Evolutionary conservation across 2,329 filamentous ascomycete genomes (phyloP).

Genomic region (Blumeria graminis): DNA sequence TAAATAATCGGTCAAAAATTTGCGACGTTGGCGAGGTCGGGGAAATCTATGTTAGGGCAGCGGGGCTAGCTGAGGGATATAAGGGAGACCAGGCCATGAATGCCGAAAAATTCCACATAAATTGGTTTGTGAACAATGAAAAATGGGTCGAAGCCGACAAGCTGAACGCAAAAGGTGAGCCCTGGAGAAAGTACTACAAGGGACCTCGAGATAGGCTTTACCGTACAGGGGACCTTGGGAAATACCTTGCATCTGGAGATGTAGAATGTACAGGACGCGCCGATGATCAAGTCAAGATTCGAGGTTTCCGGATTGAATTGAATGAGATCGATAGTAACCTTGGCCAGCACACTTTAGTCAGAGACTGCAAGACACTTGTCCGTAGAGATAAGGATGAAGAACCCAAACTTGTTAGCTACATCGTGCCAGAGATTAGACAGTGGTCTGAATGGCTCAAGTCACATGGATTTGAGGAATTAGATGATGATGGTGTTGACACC

Average conservation of each 20-base stretch:
- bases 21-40: conserved; percentile 65
- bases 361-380: conserved; percentile 69
- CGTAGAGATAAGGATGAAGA: conserved; percentile 69
- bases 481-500: conserved; percentile 15
- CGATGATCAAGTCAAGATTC: conserved; percentile 85
- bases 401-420: conserved; percentile 65
- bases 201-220: conserved; percentile 74
- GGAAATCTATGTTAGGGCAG: conserved; percentile 63
- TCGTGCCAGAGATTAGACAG: conserved; percentile 56
- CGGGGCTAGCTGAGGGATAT: conserved; percentile 65
- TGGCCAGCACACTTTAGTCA: conserved; percentile 46
- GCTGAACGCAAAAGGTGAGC: conserved; percentile 40
- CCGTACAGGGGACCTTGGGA: conserved; percentile 64
- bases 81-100: conserved; percentile 16
- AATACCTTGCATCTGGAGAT: conserved; percentile 41
- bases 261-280: conserved; percentile 58
- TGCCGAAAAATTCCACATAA: conserved; percentile 14
- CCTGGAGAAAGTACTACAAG: conserved; percentile 57
- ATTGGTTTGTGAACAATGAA: conserved; percentile 16
- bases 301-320: conserved; percentile 86
- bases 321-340: conserved; percentile 78
- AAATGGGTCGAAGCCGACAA: conserved; percentile 20
- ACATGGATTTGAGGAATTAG: conserved; percentile 24
- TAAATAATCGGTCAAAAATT: conserved; percentile 35
- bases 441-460: conserved; percentile 45